Percentiles rank a stretch among this genome's conserved stretches.
phyloP scores from a whole-genome alignment of 169 alveolate genomes.

The Sarcocystis neurona region DNA sequence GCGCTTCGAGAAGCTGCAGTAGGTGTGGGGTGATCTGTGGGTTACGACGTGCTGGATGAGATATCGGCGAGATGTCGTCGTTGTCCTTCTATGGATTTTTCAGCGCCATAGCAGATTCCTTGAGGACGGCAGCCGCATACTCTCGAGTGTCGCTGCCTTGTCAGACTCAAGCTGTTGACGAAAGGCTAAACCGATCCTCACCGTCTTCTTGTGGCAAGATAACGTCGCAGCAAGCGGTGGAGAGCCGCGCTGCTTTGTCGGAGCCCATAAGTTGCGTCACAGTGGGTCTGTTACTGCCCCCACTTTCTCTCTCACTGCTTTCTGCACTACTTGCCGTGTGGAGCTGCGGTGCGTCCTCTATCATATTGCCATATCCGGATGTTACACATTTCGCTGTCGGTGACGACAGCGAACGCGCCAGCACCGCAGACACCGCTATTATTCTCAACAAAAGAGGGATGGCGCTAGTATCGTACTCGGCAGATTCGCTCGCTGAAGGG shows the following conservation, averaged over 20 bases:
- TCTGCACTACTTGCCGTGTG: not conserved
- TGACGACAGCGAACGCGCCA: slow-evolving; percentile 6
- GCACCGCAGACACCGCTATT: slow-evolving; percentile 19
- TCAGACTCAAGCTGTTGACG: not conserved
- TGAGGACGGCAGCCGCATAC: slow-evolving; percentile 4
- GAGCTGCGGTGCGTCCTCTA: not conserved
- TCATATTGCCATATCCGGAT: slow-evolving; percentile 1
- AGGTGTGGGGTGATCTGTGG: no score
- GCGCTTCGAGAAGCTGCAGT: no score
- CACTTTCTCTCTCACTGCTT: not conserved
- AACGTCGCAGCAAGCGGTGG: not conserved
- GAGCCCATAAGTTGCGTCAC: not conserved
- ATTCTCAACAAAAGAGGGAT: not conserved
- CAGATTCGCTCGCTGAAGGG: not conserved
- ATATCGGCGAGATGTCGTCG: no score
- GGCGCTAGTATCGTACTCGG: not conserved
- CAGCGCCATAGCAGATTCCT: not conserved
- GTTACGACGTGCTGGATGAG: no score
- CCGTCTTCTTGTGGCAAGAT: not conserved
- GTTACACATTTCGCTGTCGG: not conserved
- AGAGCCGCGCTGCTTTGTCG: not conserved
- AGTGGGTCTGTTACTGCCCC: not conserved
- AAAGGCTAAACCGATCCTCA: not conserved
- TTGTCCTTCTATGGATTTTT: not conserved
- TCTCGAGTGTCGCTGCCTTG: not conserved